phyloP scores from a whole-genome alignment of 2,329 filamentous ascomycete species.

The Alternaria triticimaculans region DNA sequence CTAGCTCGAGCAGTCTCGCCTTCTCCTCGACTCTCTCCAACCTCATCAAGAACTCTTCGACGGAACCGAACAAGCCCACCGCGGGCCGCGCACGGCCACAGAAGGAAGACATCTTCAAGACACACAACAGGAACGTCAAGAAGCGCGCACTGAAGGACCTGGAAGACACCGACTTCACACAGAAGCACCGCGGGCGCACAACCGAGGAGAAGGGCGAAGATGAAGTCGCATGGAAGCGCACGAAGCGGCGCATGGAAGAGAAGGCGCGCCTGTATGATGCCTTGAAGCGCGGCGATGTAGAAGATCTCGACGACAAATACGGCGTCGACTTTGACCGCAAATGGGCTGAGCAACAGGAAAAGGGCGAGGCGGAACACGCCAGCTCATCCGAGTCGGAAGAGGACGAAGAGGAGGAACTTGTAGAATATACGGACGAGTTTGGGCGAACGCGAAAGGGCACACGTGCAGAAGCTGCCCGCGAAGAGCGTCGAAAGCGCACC shows the following conservation, averaged over 20 bases:
- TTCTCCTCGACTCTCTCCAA: constrained; percentile 89
- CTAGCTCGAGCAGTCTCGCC: constrained; percentile 74
- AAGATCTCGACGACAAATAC: constrained; percentile 67
- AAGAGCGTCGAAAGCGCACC: constrained; percentile 64
- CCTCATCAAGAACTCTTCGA: constrained; percentile 66
- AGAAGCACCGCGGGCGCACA: constrained; percentile 69
- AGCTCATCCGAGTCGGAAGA: constrained; percentile 42
- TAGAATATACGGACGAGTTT: constrained; percentile 92
- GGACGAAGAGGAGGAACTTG: constrained; percentile 63
- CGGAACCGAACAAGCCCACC: constrained; percentile 51
- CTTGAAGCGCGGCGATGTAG: constrained; percentile 83
- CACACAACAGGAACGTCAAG: constrained; percentile 67
- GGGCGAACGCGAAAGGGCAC: constrained; percentile 81
- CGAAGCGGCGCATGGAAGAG: constrained; percentile 83
- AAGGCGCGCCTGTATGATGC: constrained; percentile 88
- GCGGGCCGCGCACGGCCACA: constrained; percentile 62
- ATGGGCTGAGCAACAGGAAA: constrained; percentile 75
- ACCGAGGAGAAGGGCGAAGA: constrained; percentile 61
- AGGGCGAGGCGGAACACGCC: constrained; percentile 52
- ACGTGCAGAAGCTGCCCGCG: constrained; percentile 68
- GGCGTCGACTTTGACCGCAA: constrained; percentile 95
- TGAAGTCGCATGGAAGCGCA: constrained; percentile 65
- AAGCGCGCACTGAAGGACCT: constrained; percentile 69
- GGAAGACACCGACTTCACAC: constrained; percentile 62
- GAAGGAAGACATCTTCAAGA: constrained; percentile 73